Percentiles rank a stretch among this genome's conserved stretches.
Conservation (phyloP, 2,329 filamentous ascomycete genomes). For the Zymoseptoria passerinii region DNA sequence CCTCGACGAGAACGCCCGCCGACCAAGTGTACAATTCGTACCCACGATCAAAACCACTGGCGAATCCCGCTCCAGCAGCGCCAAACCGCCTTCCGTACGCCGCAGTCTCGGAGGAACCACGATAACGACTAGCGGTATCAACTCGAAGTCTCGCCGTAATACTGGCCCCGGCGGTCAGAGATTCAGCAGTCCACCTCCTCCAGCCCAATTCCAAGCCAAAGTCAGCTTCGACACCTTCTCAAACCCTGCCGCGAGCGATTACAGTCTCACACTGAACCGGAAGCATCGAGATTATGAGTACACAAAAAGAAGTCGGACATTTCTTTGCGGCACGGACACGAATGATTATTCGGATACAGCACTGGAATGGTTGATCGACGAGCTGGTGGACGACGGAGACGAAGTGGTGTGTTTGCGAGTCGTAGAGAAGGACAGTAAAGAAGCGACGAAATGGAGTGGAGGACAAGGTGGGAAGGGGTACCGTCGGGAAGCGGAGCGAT, state of each 20-base stretch:
- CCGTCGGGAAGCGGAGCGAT: conserved; percentile 62
- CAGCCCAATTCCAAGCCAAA: conserved; percentile 53
- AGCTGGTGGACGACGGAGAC: conserved; percentile 86
- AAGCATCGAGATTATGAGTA: conserved; percentile 81
- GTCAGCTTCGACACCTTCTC: conserved; percentile 70
- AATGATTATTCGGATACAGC: conserved; percentile 90
- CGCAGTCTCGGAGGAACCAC: conserved; percentile 6
- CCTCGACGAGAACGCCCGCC: conserved; percentile 18
- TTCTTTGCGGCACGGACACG: conserved; percentile 84
- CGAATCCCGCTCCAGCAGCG: conserved; percentile 25
- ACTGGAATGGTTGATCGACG: conserved; percentile 83
- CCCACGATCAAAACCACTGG: conserved; percentile 19
- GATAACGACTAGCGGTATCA: conserved; percentile 2
- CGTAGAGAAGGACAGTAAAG: conserved; percentile 71
- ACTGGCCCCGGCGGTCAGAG: conserved; percentile 13
- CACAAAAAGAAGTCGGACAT: conserved; percentile 72
- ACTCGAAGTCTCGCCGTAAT: not conserved
- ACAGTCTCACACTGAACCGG: conserved; percentile 73
- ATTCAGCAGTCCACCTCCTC: conserved; percentile 27
- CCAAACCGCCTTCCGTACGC: conserved; percentile 19
- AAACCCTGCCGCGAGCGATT: conserved; percentile 57
- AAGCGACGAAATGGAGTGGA: conserved; percentile 38
- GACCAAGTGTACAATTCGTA: conserved; percentile 32
- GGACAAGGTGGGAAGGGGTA: conserved; percentile 50
- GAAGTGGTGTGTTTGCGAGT: conserved; percentile 87